Base-by-base conservation (phyloP, 164 flowering plant species). In the Tinospora cordifolia region DNA sequence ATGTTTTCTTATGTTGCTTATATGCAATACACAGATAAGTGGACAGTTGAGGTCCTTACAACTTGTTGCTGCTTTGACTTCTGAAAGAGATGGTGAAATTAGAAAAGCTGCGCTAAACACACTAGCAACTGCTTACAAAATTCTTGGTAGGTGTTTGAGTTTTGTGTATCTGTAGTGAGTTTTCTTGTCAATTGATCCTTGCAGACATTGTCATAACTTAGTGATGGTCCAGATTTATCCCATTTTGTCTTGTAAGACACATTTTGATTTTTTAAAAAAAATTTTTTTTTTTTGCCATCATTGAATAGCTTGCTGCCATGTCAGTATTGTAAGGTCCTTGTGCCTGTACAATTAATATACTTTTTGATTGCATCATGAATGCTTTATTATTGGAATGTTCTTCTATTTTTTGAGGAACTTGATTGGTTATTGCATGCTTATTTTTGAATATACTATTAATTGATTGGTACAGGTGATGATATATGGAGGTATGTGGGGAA, bases 401-500 rank as follows among this genome's bases (percentile, higher is more conserved):
- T n/a, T 21, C 62, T 17, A 15, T 27, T 62, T 38, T 51, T 67
- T 63, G 10, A 51, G 15, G 19, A 6, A 8, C n/a, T 54, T 54
- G 19, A 54, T 54, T 54, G 24, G 24, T 51, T 51, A 17, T 17
- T 8, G 7, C 59, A 15, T 15, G 59, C 59, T 51, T 51, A 51
- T n/a, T 17, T 51, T 54, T 8, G 6, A 54, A n/a, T 22, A 54
- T n/a, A 21, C n/a, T 19, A 54, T 19, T 21, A 17, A 9, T 47
- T 60, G 34, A 27, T 22, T n/a, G 68, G 59, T 60, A 27, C 62
- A 94, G 99, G 99, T 75, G 99, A 95, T 72, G 99, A 92, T 73
- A 82, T 95, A 49, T 95, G 99, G 99, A 89, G 83, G 78, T 90
- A 84, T 83, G 93, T 95, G 47, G 98, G 99, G 68, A 95, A 92